Evolutionary conservation across 768 basidiomycete species (phyloP), one percentile per base, ranked within the genome.

Genomic region (Melanogaster broomeanus): DNA sequence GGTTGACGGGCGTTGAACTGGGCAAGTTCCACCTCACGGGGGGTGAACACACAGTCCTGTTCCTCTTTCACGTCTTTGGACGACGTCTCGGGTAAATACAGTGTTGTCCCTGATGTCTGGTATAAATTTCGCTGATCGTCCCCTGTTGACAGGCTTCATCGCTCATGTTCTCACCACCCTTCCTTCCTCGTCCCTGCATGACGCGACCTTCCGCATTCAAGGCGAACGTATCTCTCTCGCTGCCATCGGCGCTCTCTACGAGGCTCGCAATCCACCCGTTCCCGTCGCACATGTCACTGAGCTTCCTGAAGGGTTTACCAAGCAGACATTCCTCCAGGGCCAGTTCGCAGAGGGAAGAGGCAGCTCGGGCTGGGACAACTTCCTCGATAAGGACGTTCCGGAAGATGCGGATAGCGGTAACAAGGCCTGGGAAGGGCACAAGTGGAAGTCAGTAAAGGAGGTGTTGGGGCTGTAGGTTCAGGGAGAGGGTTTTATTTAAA

Each of bases 321-420:
- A 64, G 34, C 60, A 70, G 48, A 65, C 65, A 13, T 66, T 61
- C 48, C 21, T 72, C 31, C 72, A 73, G 49, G 38, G 24, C 24
- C 61, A 60, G 6, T 61, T 65, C 25, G 61, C 63, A 6, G 52
- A 66, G 33, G 72, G 72, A n/a, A 59, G 55, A 22, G 40, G 58
- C 13, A 72, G 71, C 47, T 60, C 68, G 6, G 71, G 71, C 8
- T 72, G 71, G 72, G 62, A 72, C 35, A 61, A 67, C 51, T 60
- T 42, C 24, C 33, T 34, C 25, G 61, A 64, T 52, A 60, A 56
- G 37, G 72, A 73, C 31, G 50, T 69, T 10, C 60, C 55, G 13
- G 71, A 69, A 35, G 54, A 55, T 27, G 68, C 69, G 9, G 53
- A 61, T 12, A 69, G 67, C 22, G 65, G 63, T 7, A 72, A 73